Evolutionary conservation across 768 basidiomycete species (phyloP).

Genomic region (Mycena pura): DNA sequence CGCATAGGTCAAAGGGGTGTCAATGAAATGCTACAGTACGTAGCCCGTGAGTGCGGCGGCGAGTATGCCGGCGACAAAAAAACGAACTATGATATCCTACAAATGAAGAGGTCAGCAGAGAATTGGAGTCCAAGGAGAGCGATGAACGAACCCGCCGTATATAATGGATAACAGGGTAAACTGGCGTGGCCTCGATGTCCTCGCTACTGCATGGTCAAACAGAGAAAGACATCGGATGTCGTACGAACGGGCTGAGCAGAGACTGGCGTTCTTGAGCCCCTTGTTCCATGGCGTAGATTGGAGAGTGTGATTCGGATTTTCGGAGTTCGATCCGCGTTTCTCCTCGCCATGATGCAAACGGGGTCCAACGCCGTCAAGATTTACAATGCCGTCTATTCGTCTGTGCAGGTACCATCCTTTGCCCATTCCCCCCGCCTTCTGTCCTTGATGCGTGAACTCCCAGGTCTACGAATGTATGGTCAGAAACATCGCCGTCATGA

Average conservation of each 20-base stretch:
- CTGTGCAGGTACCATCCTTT: constrained; percentile 66
- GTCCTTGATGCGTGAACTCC: constrained; percentile 42
- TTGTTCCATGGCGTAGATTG: constrained; percentile 35
- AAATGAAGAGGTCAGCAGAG: not conserved
- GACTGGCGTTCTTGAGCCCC: constrained; percentile 46
- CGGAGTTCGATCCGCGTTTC: constrained; percentile 28
- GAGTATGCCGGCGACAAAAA: not conserved
- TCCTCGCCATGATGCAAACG: constrained; percentile 51
- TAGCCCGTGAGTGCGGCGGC: constrained; percentile 10
- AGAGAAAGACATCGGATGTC: constrained; percentile 5
- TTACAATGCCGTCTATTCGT: constrained; percentile 92
- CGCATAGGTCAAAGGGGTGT: constrained; percentile 85
- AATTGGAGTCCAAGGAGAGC: not conserved
- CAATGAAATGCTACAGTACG: constrained; percentile 72
- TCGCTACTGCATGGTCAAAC: constrained; percentile 39
- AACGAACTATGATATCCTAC: constrained; percentile 67
- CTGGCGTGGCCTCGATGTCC: constrained; percentile 63
- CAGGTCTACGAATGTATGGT: constrained; percentile 99
- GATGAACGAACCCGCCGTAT: constrained; percentile 22
- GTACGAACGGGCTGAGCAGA: constrained; percentile 48
- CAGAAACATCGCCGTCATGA: constrained; percentile 98
- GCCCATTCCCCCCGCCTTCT: constrained; percentile 17
- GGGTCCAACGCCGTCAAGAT: constrained; percentile 73
- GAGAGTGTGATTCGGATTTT: constrained; percentile 29
- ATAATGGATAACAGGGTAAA: constrained; percentile 84